Percentiles rank a stretch among this genome's conserved stretches.
Conservation (phyloP, 176 grass and related monocot species). For the Rhynchospora breviuscula region DNA sequence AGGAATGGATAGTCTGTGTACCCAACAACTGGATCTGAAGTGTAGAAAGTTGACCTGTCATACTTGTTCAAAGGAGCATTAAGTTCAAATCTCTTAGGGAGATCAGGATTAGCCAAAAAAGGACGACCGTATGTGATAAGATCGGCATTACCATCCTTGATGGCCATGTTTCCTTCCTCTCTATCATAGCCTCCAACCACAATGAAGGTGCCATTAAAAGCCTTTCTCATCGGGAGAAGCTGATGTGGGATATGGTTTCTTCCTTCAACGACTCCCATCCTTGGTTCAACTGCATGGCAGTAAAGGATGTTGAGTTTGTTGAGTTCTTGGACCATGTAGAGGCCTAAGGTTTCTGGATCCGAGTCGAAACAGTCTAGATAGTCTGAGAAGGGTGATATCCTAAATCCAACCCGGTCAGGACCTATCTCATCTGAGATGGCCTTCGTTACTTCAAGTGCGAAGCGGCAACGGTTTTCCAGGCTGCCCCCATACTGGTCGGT, state of each 20-base stretch:
- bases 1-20: constrained; percentile 42
- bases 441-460: constrained; percentile 35
- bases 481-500: constrained; percentile 36
- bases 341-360: constrained; percentile 20
- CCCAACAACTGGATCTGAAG: constrained; percentile 32
- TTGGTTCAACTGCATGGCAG: constrained; percentile 34
- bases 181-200: constrained; percentile 31
- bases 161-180: constrained; percentile 36
- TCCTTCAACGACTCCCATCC: constrained; percentile 12
- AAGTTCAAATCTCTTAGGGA: neutral
- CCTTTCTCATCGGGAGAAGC: constrained; percentile 32
- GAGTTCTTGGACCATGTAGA: constrained; percentile 23
- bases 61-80: constrained; percentile 36
- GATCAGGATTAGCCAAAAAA: constrained; percentile 44
- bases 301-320: constrained; percentile 30
- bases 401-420: neutral
- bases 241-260: constrained; percentile 18
- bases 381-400: constrained; percentile 33
- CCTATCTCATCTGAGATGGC: constrained; percentile 28
- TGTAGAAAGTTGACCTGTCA: constrained; percentile 36
- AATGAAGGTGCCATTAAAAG: constrained; percentile 32
- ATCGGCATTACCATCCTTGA: constrained; percentile 33
- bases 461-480: constrained; percentile 34
- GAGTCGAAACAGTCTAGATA: constrained; percentile 39
- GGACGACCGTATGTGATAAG: constrained; percentile 22